These are phyloP conservation scores for Yamadazyma jaroonii DNA, from an alignment of 1,139 yeast species.

Conservation along the genomic window DNA sequence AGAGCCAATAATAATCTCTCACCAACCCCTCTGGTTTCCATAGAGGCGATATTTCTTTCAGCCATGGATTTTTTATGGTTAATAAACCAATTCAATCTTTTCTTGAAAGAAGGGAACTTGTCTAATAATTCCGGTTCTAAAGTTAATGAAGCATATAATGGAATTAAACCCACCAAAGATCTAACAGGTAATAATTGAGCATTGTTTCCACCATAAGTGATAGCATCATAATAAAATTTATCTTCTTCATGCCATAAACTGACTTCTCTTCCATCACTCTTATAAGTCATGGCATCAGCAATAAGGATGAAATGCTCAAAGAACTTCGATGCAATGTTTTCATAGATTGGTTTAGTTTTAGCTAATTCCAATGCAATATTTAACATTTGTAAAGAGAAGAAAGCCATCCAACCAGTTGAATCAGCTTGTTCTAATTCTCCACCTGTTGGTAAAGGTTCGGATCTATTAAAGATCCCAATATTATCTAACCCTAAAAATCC, in stretches of 20 bases:
- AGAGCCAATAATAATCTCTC: constrained; percentile 79
- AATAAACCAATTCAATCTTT: constrained; percentile 84
- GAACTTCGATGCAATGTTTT: constrained; percentile 92
- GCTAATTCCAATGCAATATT: constrained; percentile 90
- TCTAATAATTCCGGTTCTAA: constrained; percentile 82
- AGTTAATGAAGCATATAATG: constrained; percentile 87
- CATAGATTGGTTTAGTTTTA: constrained; percentile 82
- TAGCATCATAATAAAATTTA: constrained; percentile 89
- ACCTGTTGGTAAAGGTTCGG: constrained; percentile 94
- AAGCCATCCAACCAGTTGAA: constrained; percentile 99
- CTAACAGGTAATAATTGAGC: constrained; percentile 80
- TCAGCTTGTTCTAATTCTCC: constrained; percentile 93
- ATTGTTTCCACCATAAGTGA: constrained; percentile 69
- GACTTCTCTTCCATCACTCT: constrained; percentile 55
- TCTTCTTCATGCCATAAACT: constrained; percentile 92
- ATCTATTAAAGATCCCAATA: constrained; percentile 90
- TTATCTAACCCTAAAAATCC: constrained; percentile 94
- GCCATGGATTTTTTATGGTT: constrained; percentile 71
- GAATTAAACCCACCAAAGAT: constrained; percentile 90
- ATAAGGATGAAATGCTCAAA: constrained; percentile 91
- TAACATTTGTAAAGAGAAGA: constrained; percentile 87
- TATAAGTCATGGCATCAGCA: constrained; percentile 92
- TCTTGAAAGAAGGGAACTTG: constrained; percentile 80
- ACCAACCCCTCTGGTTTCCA: constrained; percentile 82
- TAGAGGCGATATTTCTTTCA: constrained; percentile 86